A percentile compares a stretch with the other conserved stretches of the same genome.
These are phyloP conservation scores for Eremochloa ophiuroides DNA, from an alignment of 176 grass and related monocot species.

Conservation along the genomic window DNA sequence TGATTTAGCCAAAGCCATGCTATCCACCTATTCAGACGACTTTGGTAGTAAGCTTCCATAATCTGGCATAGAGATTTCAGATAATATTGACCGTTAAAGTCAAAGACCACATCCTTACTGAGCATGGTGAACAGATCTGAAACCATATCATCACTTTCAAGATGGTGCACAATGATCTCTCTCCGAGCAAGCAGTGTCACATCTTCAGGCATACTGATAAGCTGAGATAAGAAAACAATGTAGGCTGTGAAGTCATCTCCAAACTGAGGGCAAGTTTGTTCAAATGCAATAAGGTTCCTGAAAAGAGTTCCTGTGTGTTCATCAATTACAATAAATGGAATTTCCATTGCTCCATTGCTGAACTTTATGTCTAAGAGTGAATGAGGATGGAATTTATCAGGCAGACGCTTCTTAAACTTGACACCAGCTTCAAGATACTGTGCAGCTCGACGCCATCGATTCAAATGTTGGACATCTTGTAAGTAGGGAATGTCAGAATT, in stretches of 20 bases:
- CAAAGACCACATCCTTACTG: background rate
- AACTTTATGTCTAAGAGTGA: background rate
- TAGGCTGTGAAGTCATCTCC: background rate
- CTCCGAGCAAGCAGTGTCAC: background rate
- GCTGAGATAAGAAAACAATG: background rate
- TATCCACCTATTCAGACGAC: background rate
- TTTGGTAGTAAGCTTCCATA: background rate
- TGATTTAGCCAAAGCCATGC: background rate
- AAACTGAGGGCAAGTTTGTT: background rate
- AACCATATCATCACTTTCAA: background rate
- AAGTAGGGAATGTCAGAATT: no score
- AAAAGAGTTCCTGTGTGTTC: background rate
- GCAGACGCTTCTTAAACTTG: background rate
- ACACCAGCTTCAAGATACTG: background rate
- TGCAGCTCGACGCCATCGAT: background rate
- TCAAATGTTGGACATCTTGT: rapidly evolving
- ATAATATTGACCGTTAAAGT: background rate
- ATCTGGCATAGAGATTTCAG: background rate
- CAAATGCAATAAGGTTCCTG: background rate
- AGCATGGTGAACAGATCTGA: background rate
- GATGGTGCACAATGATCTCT: background rate
- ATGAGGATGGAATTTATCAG: rapidly evolving
- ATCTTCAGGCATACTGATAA: background rate
- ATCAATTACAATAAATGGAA: rapidly evolving
- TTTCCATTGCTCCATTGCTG: rapidly evolving